Evolutionary conservation across 352 stramenopile species (phyloP).

Genomic region (Pythium folliculosum): DNA sequence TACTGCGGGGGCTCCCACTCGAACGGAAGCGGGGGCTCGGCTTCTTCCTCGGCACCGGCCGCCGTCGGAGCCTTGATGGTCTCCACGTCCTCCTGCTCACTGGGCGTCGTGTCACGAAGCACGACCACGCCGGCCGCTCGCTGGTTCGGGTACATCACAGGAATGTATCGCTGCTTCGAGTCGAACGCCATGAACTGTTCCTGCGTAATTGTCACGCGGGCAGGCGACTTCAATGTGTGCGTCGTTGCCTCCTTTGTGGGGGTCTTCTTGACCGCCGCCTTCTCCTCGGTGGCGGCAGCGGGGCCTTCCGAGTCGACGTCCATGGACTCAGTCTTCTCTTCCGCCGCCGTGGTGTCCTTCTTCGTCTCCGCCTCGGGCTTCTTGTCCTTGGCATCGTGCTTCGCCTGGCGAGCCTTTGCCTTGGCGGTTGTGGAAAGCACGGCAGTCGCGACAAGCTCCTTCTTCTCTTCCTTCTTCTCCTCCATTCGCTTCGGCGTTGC

Average conservation of each 20-base stretch:
- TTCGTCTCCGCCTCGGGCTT: constrained; percentile 37
- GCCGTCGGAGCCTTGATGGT: constrained; percentile 90
- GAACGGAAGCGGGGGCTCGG: constrained; percentile 95
- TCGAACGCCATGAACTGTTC: constrained; percentile 91
- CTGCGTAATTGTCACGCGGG: constrained; percentile 93
- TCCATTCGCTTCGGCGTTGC: constrained; percentile 97
- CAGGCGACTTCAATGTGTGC: constrained; percentile 93
- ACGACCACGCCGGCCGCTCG: constrained; percentile 93
- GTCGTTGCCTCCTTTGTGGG: constrained; percentile 91
- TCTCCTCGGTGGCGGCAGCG: constrained; percentile 34
- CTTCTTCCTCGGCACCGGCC: constrained; percentile 92
- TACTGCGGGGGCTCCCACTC: constrained; percentile 92
- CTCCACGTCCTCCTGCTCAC: constrained; percentile 93
- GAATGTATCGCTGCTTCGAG: constrained; percentile 91
- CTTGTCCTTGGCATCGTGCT: constrained; percentile 90
- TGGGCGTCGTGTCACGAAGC: constrained; percentile 93
- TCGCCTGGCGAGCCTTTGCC: constrained; percentile 92
- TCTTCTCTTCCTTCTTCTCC: constrained; percentile 99
- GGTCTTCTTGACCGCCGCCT: constrained; percentile 74
- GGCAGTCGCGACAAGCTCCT: constrained; percentile 97
- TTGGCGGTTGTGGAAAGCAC: constrained; percentile 98
- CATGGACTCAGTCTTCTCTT: constrained; percentile 71
- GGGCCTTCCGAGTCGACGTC: constrained; percentile 66
- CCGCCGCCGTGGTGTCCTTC: constrained; percentile 24
- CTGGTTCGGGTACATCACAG: constrained; percentile 67